Evolutionary conservation across 163 green algal genomes (phyloP), one percentile per base, ranked within the genome.

Genomic region (Prototheca cutis): DNA sequence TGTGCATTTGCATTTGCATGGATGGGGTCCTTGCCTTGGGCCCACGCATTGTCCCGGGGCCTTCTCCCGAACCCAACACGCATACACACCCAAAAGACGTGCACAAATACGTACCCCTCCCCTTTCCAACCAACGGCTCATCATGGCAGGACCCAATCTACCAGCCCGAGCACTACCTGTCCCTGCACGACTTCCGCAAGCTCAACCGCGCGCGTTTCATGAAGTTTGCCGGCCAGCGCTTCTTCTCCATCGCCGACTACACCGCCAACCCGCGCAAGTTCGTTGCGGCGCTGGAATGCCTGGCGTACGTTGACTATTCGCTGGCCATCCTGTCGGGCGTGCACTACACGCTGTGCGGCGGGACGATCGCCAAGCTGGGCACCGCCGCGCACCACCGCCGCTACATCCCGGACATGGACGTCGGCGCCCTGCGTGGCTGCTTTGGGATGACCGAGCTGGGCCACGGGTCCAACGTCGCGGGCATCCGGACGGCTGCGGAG

Each of bases 261-360:
- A 40, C 78, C 1, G 48, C 73, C 5, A 74, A 91, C 48, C 77
- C 80, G 2, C 67, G 71, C 19, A 62, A 62, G 21, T 88, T 85
- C 75, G 74, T 81, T 61, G 76, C 79, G 0, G 73, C 62, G 1
- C 67, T 92, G 24, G 84, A 92, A 69, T 80, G 52, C 45, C 68
- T 91, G 10, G 72, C 70, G 28, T 84, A 76, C 28, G 73, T 58
- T 29, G 87, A 95, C 71, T 95, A 94, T 75, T 81, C 60, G 17
- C 59, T 94, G 59, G 73, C 70, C 53, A 92, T 94, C 74, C 92
- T 90, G 65, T 66, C 28, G 33, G 25, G 45, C 29, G 87, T 94
- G 31, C 87, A 95, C 75, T 93, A 92, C 73, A 92, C 84, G 3
- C 79, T 95, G 31, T 95, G 87, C 67, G 87, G 84, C n/a, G 87